phyloP scores from a whole-genome alignment of 495 filamentous ascomycete species.

The Podospora comata region DNA sequence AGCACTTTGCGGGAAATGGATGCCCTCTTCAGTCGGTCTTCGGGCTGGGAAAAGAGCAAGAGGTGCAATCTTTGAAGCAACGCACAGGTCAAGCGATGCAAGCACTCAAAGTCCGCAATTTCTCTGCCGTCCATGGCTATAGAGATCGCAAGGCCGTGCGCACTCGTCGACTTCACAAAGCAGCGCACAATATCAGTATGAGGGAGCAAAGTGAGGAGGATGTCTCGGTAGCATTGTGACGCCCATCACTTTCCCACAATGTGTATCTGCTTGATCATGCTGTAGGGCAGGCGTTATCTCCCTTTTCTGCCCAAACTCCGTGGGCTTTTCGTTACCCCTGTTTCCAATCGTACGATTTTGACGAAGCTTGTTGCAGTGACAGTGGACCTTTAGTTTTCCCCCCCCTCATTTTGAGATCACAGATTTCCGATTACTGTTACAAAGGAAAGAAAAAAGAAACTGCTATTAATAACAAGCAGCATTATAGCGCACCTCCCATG shows the following conservation, averaged over 20 bases:
- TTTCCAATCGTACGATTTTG: constrained; percentile 6
- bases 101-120: background rate
- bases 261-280: no score
- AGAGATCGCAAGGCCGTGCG: background rate
- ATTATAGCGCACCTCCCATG: background rate
- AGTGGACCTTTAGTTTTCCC: background rate
- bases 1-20: constrained; percentile 5
- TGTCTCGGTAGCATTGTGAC: constrained; percentile 4
- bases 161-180: background rate
- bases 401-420: background rate
- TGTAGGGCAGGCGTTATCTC: background rate
- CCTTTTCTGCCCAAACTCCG: constrained; percentile 1
- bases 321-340: background rate
- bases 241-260: background rate
- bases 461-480: constrained; percentile 4
- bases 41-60: background rate
- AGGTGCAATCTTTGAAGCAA: background rate
- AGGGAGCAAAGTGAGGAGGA: background rate
- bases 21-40: background rate
- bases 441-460: background rate
- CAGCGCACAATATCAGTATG: background rate
- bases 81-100: background rate
- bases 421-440: background rate
- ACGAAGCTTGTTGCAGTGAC: background rate
- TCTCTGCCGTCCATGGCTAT: background rate